Evolutionary conservation across 805 yeast species (phyloP), one percentile per base, ranked within the genome.

Genomic region (Candida coleopterorum): DNA sequence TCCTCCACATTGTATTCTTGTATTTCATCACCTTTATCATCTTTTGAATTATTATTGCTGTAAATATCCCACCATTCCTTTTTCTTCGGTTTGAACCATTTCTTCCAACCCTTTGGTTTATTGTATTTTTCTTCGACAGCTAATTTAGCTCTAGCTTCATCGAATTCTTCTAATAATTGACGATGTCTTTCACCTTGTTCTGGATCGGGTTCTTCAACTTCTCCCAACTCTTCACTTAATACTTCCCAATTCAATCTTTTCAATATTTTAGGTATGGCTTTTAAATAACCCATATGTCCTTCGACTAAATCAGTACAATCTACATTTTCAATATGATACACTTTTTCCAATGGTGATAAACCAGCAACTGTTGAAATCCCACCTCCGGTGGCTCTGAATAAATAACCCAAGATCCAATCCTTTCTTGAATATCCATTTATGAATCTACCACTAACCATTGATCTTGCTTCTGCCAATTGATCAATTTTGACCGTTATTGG

Each of bases 201-300:
- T 2, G 95, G 86, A 57, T 90, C 96, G 0, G 96, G 94, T 53
- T 90, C 97, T 55, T 89, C 97, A 47, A 93, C 89, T 58, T 93
- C 98, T 14, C 85, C 81, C 54, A 93, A 93, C 55, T 89, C 96
- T 41, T 93, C 98, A 44, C 82, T 77, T 28, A 88, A 56, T 4
- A 93, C 87, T 38, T 85, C 82, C 79, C 94, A 83, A 4, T 85
- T 89, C 27, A 85, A 49, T 34, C 64, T 60, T 43, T 74, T 73
- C 45, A 93, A 56, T 29, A 93, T 69, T 48, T 77, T 77, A 1
- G 99, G 99, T 74, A 93, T 87, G 9, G 87, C 88, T 43, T 82
- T 82, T 64, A 98, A 82, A 61, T 93, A 93, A n/a, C 84, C 87
- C 96, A 93, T 86, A 64, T 93, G 98, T 1, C 98, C 98, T 42